phyloP scores from a whole-genome alignment of 352 stramenopile genomes.

The Phytophthora sp. region DNA sequence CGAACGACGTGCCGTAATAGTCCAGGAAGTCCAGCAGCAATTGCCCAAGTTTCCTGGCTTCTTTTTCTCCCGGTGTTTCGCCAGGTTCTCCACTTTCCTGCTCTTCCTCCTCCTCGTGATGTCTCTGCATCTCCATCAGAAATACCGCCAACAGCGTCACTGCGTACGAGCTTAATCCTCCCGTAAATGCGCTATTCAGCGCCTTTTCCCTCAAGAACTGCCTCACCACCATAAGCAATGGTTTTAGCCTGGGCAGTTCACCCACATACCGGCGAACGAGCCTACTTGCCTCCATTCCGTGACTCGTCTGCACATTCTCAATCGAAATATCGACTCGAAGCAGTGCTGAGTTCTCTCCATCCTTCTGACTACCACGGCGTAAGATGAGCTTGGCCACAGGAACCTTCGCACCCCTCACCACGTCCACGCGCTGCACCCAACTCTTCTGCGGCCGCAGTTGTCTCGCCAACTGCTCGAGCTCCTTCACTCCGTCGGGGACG shows the following conservation, averaged over 20 bases:
- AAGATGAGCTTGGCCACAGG: constrained; percentile 86
- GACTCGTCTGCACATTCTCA: constrained; percentile 80
- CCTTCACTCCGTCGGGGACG: constrained; percentile 47
- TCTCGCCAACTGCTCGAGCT: constrained; percentile 65
- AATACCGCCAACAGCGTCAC: constrained; percentile 86
- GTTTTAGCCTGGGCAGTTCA: constrained; percentile 70
- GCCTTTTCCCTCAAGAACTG: constrained; percentile 88
- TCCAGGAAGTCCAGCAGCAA: constrained; percentile 89
- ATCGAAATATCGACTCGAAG: constrained; percentile 90
- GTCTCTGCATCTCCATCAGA: constrained; percentile 71
- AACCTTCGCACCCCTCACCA: constrained; percentile 85
- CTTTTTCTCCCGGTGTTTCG: constrained; percentile 27
- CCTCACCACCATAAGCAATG: constrained; percentile 86
- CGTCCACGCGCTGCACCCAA: constrained; percentile 84
- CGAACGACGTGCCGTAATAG: constrained; percentile 89
- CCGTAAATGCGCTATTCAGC: constrained; percentile 91
- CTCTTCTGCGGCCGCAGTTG: constrained; percentile 53
- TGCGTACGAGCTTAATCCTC: constrained; percentile 89
- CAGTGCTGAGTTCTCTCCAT: constrained; percentile 23
- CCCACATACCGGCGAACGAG: constrained; percentile 80
- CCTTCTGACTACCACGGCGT: constrained; percentile 43
- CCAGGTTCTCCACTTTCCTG: neutral
- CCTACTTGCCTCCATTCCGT: constrained; percentile 84
- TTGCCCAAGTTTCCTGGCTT: constrained; percentile 50
- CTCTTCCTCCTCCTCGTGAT: constrained; percentile 48